Evolutionary conservation across 176 grass and related monocot species (phyloP).

Genomic region (Tillandsia leiboldiana): DNA sequence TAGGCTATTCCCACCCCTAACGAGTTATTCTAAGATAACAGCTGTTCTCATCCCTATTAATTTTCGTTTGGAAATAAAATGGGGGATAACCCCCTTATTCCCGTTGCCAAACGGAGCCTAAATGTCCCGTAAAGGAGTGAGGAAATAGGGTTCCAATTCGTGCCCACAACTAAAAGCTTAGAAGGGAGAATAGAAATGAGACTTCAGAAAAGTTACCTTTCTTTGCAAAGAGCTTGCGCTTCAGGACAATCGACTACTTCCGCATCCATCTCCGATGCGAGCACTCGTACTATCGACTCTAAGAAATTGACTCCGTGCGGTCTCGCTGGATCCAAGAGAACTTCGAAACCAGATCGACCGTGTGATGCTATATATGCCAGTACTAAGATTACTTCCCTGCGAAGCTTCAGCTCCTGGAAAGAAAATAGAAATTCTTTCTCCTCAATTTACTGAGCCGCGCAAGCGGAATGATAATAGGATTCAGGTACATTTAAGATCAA

Average conservation of each 20-base stretch:
- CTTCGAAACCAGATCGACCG: conserved; percentile 55
- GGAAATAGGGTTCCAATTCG: too few relatives aligned
- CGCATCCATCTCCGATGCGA: conserved; percentile 59
- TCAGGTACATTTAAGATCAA: conserved; percentile 1
- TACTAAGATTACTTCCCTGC: conserved; percentile 53
- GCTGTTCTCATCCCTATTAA: too few relatives aligned
- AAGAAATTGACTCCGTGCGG: conserved; percentile 47
- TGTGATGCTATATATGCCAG: conserved; percentile 84
- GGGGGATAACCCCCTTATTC: too few relatives aligned
- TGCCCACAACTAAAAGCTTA: too few relatives aligned
- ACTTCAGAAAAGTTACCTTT: conserved; percentile 39
- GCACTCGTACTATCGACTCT: conserved; percentile 55
- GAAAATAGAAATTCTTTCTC: conserved; percentile 13
- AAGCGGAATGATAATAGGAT: background rate
- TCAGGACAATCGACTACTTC: conserved; percentile 14
- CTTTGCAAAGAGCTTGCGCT: conserved; percentile 32
- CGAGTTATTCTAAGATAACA: too few relatives aligned
- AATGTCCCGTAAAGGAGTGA: too few relatives aligned
- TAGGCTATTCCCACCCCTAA: too few relatives aligned
- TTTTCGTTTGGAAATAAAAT: too few relatives aligned
- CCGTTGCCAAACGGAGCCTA: too few relatives aligned
- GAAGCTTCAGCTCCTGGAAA: conserved; percentile 75
- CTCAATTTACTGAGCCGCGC: background rate
- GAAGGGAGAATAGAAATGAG: too few relatives aligned
- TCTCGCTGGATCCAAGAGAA: conserved; percentile 46